Evolutionary conservation across 306 rosid genomes (phyloP).

Genomic region (Vigna angularis): DNA sequence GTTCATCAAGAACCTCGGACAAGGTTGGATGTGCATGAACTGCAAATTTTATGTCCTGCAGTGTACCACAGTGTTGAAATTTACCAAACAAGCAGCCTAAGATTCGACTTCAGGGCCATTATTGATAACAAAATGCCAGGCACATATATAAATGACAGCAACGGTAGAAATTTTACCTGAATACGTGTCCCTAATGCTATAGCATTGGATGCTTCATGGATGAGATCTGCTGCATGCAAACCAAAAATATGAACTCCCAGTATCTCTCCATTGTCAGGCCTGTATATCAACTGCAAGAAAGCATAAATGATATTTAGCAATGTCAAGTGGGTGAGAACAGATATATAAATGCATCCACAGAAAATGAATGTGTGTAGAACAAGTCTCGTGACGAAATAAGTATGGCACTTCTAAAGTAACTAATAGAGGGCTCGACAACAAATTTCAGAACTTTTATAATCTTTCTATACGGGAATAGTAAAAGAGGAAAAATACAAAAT

Average conservation of each 20-base stretch:
- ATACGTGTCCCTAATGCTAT: conserved; percentile 88
- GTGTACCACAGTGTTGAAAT: conserved; percentile 32
- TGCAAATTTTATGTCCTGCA: conserved; percentile 85
- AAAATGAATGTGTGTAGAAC: conserved; percentile 26
- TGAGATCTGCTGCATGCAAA: conserved; percentile 99
- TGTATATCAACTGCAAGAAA: conserved; percentile 84
- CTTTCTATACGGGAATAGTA: conserved; percentile 3
- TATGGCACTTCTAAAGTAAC: not conserved
- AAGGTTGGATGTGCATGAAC: conserved; percentile 98
- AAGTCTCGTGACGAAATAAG: conserved; percentile 14
- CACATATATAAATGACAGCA: not conserved
- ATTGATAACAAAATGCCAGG: conserved; percentile 18
- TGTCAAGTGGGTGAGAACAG: conserved; percentile 10
- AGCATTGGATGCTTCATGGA: conserved; percentile 98
- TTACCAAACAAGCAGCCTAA: conserved; percentile 16
- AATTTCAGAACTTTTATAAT: conserved; percentile 1
- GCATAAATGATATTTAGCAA: conserved; percentile 40
- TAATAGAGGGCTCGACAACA: conserved; percentile 3
- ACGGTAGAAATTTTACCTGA: conserved; percentile 59
- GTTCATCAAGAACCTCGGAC: conserved; percentile 96
- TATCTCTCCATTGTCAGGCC: conserved; percentile 98
- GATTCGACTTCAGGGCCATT: not conserved
- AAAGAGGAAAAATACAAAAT: conserved; percentile 36
- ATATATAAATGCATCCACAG: conserved; percentile 22
- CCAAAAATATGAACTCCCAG: conserved; percentile 98